Evolutionary conservation across 345 rosid genomes (phyloP), one percentile per base, ranked within the genome.

Genomic region (Salix viminalis): DNA sequence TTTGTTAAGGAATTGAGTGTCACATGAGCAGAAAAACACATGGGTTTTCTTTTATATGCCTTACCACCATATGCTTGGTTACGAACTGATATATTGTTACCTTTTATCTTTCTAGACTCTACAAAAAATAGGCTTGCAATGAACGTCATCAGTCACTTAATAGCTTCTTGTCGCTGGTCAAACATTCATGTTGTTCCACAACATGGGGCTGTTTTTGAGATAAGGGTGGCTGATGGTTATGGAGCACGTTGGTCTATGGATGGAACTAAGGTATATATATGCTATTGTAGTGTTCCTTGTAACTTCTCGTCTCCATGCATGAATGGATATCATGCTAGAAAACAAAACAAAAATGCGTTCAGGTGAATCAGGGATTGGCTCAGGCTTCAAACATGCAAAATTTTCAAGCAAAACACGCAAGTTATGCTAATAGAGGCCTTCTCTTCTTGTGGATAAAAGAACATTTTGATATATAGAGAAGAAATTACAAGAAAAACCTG

Each of bases 231-330:
- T 76, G 84, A 88, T 65, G 96, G 93, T 60, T 92, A 88, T 62
- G 96, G 94, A 70, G 96, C 90, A 48, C 84, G 91, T 66, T 94
- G 96, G 94, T 90, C 94, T 23, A 77, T 58, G 69, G 94, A 92
- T 84, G 93, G 97, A 72, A 79, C 83, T 41, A 86, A 90, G 92
- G 98, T 92, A 88, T 71, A 67, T 34, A 34, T 36, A 10, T 56
- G 62, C 39, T 26, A 34, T 68, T 15, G 16, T 62, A 67, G 37
- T 61, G 48, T 42, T 79, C 36, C 46, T 69, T 69, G 65, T 54
- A 37, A 62, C 34, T 23, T 28, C 7, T 0, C 5, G 32, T 28
- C 30, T 26, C 4, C 34, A 11, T 14, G 32, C 66, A 62, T 62
- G 32, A 4, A 62, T 62, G 66, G 66, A 62, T 28, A 26, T 14